A percentile compares a stretch with the other conserved stretches of the same genome.
Conservation (phyloP, 495 filamentous ascomycete genomes). For the Pyronema omphalodes region DNA sequence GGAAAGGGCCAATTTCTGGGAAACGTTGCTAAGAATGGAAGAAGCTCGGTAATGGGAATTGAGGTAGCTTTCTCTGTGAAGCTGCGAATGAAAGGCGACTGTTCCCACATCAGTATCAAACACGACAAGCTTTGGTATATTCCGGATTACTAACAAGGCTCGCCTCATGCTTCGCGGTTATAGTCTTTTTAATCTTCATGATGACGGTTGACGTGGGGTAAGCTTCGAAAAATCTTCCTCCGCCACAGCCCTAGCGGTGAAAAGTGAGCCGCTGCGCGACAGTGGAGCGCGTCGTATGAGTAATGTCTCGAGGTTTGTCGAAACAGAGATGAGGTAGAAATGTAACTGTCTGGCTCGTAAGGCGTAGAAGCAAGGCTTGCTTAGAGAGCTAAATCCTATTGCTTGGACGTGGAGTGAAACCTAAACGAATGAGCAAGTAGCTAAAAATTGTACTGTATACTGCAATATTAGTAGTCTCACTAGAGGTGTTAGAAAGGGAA, state of each 20-base stretch:
- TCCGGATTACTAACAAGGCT: slow-evolving; percentile 50
- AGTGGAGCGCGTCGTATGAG: not conserved
- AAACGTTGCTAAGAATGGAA: slow-evolving; percentile 57
- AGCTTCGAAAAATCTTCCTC: not conserved
- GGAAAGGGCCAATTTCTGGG: slow-evolving; percentile 85
- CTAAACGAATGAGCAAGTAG: not conserved
- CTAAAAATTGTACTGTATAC: not conserved
- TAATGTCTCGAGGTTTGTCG: not conserved
- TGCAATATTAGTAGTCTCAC: not conserved
- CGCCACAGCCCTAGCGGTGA: not conserved
- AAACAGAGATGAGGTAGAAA: not conserved
- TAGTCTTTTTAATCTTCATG: slow-evolving; percentile 95
- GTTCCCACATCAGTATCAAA: slow-evolving; percentile 9
- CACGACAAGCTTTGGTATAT: not conserved
- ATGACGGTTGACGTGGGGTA: slow-evolving; percentile 29
- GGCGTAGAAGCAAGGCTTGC: not conserved
- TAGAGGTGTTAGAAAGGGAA: not conserved
- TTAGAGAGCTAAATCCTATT: too few relatives aligned
- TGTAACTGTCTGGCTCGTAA: not conserved
- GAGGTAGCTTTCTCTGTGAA: slow-evolving; percentile 52
- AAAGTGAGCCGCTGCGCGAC: not conserved
- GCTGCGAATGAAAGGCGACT: slow-evolving; percentile 73
- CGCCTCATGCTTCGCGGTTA: slow-evolving; percentile 79
- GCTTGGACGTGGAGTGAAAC: too few relatives aligned
- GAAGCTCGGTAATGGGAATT: slow-evolving; percentile 57